Evolutionary conservation across 179 eudicot genomes (phyloP).

Genomic region (Spergularia azorica): DNA sequence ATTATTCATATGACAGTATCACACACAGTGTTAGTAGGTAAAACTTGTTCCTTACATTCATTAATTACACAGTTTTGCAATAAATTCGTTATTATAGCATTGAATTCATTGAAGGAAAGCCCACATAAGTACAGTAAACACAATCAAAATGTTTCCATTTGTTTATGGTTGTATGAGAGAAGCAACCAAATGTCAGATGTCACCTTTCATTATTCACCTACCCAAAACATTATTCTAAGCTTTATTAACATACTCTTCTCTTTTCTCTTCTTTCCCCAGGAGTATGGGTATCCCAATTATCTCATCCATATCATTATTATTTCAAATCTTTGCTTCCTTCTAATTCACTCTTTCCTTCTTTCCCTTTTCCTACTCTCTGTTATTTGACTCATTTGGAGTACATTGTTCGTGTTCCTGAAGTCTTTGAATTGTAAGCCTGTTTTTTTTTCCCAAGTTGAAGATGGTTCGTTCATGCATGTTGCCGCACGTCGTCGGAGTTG

Average conservation of each 20-base stretch:
- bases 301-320: neutral
- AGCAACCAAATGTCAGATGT: conserved; percentile 11
- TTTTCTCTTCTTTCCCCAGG: neutral
- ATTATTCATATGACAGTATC: too few relatives aligned
- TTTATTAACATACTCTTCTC: neutral
- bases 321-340: neutral
- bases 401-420: neutral
- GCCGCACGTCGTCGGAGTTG: conserved; percentile 5
- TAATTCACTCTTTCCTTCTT: neutral
- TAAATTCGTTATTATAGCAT: neutral
- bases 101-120: neutral
- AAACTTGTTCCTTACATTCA: neutral
- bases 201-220: conserved; percentile 12
- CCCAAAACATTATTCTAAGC: conserved; percentile 10
- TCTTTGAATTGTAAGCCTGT: neutral
- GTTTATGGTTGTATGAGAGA: neutral
- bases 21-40: conserved; percentile 9
- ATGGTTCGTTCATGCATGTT: conserved; percentile 18
- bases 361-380: neutral
- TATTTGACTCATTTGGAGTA: neutral
- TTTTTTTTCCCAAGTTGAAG: neutral
- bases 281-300: conserved; percentile 6
- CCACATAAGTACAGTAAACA: neutral
- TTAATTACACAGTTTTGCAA: conserved; percentile 1
- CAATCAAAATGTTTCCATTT: neutral